These are phyloP conservation scores for Gyrodon lividus DNA, from an alignment of 768 basidiomycete genomes.

Conservation along the genomic window DNA sequence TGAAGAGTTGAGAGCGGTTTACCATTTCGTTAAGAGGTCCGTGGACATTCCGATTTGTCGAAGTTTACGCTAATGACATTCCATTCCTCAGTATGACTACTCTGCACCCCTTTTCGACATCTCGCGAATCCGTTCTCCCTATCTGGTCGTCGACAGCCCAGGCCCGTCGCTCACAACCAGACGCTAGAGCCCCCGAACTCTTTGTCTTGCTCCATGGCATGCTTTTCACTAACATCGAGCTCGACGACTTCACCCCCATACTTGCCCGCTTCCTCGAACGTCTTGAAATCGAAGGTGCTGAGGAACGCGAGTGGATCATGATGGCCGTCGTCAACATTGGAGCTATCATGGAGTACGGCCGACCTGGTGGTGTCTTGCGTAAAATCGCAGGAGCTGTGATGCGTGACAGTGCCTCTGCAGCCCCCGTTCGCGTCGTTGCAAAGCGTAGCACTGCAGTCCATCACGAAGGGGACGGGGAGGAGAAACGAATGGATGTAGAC, in stretches of 20 bases:
- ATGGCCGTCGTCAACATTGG: conserved; percentile 88
- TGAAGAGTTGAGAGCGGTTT: conserved; percentile 81
- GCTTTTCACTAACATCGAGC: conserved; percentile 93
- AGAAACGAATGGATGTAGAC: conserved; percentile 66
- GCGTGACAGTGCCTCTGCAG: conserved; percentile 34
- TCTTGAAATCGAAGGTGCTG: conserved; percentile 74
- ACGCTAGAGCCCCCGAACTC: conserved; percentile 70
- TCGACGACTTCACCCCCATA: conserved; percentile 85
- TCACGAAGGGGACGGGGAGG: conserved; percentile 40
- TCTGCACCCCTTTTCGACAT: conserved; percentile 80
- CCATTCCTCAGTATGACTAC: conserved; percentile 72
- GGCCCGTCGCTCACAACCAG: conserved; percentile 70
- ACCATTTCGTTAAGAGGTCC: conserved; percentile 95
- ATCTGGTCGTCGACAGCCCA: conserved; percentile 76
- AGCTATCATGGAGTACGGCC: conserved; percentile 86
- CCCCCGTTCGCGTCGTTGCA: conserved; percentile 49
- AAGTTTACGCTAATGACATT: conserved; percentile 5
- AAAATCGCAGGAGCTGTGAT: conserved; percentile 51
- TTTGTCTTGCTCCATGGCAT: conserved; percentile 95
- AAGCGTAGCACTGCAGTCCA: conserved; percentile 40
- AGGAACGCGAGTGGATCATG: conserved; percentile 93
- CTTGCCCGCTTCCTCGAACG: conserved; percentile 86
- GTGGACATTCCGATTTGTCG: conserved; percentile 16
- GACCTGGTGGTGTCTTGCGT: conserved; percentile 65
- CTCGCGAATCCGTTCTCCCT: conserved; percentile 85